Percentiles rank a stretch among this genome's conserved stretches.
phyloP scores from a whole-genome alignment of 495 filamentous ascomycete species.

The Terfezia claveryi region DNA sequence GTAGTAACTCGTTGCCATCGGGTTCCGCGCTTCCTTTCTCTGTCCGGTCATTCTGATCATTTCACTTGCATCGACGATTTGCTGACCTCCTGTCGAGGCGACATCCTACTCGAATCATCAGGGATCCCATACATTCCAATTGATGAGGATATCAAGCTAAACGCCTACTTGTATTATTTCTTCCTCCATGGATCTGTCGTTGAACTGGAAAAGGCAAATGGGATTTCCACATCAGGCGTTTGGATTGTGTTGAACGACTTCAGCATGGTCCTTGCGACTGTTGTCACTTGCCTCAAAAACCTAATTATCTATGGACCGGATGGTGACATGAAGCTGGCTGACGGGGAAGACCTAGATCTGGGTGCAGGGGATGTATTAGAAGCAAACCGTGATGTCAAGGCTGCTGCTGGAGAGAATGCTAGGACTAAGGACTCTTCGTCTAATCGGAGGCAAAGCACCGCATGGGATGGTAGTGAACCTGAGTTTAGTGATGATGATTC shows the following conservation, averaged over 20 bases:
- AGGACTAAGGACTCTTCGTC: slow-evolving; percentile 10
- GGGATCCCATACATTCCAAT: slow-evolving; percentile 43
- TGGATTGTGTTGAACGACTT: slow-evolving; percentile 48
- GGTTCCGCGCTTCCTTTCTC: slow-evolving; percentile 39
- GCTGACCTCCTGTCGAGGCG: slow-evolving; percentile 35
- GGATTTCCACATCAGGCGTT: slow-evolving; percentile 35
- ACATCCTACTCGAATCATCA: slow-evolving; percentile 48
- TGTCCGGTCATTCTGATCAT: slow-evolving; percentile 42
- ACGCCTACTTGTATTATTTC: slow-evolving; percentile 56
- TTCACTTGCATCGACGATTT: slow-evolving; percentile 42
- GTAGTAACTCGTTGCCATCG: slow-evolving; percentile 1
- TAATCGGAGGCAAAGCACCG: not conserved
- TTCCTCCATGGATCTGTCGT: slow-evolving; percentile 42
- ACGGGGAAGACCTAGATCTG: slow-evolving; percentile 23
- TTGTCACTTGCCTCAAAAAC: slow-evolving; percentile 34
- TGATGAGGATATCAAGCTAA: slow-evolving; percentile 29
- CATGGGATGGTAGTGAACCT: not conserved
- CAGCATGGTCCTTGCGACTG: slow-evolving; percentile 43
- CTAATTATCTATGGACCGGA: slow-evolving; percentile 27
- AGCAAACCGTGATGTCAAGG: slow-evolving; percentile 12
- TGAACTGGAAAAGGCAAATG: slow-evolving; percentile 34
- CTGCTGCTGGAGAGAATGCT: slow-evolving; percentile 18
- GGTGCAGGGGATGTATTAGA: slow-evolving; percentile 18
- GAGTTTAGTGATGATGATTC: slow-evolving; percentile 12
- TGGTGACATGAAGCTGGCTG: slow-evolving; percentile 21